Evolutionary conservation across 2,329 filamentous ascomycete species (phyloP).

Genomic region (Rhynchosporium agropyri): DNA sequence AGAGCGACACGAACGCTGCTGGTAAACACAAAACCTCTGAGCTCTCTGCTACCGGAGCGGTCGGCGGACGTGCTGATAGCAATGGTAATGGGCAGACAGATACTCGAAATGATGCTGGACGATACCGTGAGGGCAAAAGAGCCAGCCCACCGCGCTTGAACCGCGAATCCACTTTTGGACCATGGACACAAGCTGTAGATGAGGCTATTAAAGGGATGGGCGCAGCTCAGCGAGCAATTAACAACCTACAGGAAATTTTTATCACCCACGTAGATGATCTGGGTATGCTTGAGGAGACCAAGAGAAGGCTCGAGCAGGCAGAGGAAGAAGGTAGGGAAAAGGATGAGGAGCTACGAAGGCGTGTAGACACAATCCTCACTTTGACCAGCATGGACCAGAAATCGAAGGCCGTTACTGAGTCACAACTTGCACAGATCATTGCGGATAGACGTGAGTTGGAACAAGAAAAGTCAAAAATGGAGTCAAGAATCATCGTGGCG

Average conservation of each 20-base stretch:
- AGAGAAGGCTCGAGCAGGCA: conserved; percentile 15
- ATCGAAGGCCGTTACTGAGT: conserved; percentile 15
- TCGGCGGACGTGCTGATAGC: conserved; percentile 6
- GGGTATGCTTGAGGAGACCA: conserved; percentile 20
- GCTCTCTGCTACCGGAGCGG: not conserved
- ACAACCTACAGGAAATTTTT: conserved; percentile 20
- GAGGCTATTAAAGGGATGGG: conserved; percentile 24
- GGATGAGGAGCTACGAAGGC: conserved; percentile 17
- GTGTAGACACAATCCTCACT: conserved; percentile 20
- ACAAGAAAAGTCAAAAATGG: conserved; percentile 23
- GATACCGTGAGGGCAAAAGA: conserved; percentile 19
- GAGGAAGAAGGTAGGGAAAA: conserved; percentile 24
- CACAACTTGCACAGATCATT: conserved; percentile 10
- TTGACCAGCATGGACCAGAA: too few species aligned
- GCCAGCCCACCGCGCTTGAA: conserved; percentile 10
- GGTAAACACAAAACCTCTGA: conserved; percentile 5
- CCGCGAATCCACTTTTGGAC: conserved; percentile 20
- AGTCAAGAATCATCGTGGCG: conserved; percentile 7
- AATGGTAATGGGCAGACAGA: conserved; percentile 19
- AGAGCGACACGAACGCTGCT: conserved; percentile 14
- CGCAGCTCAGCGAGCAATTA: conserved; percentile 20
- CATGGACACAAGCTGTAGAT: conserved; percentile 23
- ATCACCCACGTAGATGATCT: conserved; percentile 19
- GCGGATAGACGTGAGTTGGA: conserved; percentile 23
- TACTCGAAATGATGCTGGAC: conserved; percentile 6